Percentiles rank a stretch among this genome's conserved stretches.
Conservation (phyloP, 2,329 filamentous ascomycete species). For the Kalmusia sp. region DNA sequence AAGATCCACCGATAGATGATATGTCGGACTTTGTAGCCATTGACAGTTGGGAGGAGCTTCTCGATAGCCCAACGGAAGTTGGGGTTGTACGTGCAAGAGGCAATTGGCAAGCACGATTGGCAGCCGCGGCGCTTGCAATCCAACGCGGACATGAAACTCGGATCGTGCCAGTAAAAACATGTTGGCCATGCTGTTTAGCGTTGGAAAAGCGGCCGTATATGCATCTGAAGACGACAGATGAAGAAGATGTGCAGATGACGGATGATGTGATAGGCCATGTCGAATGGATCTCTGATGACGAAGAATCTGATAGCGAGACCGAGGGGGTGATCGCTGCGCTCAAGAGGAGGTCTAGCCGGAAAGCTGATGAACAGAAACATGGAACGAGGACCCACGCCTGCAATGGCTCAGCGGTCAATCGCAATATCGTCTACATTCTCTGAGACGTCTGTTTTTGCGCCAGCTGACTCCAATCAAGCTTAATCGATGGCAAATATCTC, state of each 20-base stretch:
- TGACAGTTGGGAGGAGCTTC: conserved; percentile 18
- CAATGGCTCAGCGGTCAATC: neutral
- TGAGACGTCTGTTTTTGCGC: too few relatives aligned
- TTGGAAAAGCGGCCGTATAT: neutral
- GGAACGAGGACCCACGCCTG: too few relatives aligned
- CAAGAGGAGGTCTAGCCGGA: neutral
- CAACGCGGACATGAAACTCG: conserved; percentile 7
- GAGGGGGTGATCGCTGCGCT: neutral
- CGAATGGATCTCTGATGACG: neutral
- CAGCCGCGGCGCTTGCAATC: conserved; percentile 6
- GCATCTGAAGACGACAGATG: neutral
- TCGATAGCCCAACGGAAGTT: conserved; percentile 9
- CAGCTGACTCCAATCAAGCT: too few relatives aligned
- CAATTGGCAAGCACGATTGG: conserved; percentile 15
- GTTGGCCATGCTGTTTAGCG: conserved; percentile 6
- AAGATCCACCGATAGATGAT: neutral
- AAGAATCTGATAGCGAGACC: neutral
- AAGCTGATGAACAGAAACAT: neutral
- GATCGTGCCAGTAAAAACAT: neutral
- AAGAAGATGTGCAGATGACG: neutral
- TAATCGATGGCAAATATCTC: too few relatives aligned
- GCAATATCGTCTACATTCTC: conserved; percentile 3
- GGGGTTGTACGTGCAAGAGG: conserved; percentile 12
- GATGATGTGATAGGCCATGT: neutral
- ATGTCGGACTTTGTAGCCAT: conserved; percentile 9